Percentiles rank a stretch among this genome's conserved stretches.
Conservation (phyloP, 2,329 filamentous ascomycete species). For the Coleophoma crateriformis region DNA sequence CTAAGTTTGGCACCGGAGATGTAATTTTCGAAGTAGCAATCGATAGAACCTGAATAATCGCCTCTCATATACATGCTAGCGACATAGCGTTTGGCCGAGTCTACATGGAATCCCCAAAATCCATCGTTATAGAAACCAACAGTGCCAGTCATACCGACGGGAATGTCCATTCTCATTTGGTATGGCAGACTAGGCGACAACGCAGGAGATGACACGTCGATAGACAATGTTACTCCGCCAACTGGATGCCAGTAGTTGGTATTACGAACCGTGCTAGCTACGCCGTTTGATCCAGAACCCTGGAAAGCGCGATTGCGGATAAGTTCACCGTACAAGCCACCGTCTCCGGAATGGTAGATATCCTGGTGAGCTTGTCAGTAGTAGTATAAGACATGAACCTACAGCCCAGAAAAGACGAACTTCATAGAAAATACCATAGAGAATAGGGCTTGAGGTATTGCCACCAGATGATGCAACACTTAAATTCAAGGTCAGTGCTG, state of each 20-base stretch:
- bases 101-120: no score
- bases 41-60: no score
- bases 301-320: slow-evolving; percentile 67
- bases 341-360: slow-evolving; percentile 39
- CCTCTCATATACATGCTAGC: no score
- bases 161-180: slow-evolving; percentile 2
- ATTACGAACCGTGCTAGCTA: slow-evolving; percentile 4
- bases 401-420: not conserved
- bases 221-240: slow-evolving; percentile 4
- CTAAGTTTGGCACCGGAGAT: no score
- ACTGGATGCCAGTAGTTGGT: not conserved
- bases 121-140: no score
- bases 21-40: no score
- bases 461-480: slow-evolving; percentile 8
- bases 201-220: slow-evolving; percentile 8
- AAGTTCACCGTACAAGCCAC: slow-evolving; percentile 66
- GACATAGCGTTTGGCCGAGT: no score
- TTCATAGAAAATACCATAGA: slow-evolving; percentile 14
- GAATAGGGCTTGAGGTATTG: slow-evolving; percentile 12
- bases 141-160: not conserved
- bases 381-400: not conserved
- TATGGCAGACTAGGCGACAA: slow-evolving; percentile 4
- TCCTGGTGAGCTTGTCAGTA: not conserved
- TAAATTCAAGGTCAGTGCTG: no score
- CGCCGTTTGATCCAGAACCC: slow-evolving; percentile 12